Conservation (phyloP, 2,329 filamentous ascomycete species). For the Epichloe brachyelytri region DNA sequence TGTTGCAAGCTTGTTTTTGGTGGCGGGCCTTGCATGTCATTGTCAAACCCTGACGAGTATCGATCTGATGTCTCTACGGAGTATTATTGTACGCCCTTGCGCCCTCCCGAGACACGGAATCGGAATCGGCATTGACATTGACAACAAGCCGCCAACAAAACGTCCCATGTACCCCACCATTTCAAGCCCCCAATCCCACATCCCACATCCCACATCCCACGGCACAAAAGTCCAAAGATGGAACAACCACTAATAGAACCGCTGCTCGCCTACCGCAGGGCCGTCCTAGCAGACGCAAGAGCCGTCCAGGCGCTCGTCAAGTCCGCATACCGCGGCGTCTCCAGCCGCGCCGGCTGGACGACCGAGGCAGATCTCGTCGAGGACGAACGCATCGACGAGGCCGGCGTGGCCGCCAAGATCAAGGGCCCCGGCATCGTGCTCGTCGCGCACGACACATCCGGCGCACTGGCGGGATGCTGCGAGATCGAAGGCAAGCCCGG, state of each 20-base stretch:
- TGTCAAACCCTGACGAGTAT: no score
- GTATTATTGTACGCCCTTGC: no score
- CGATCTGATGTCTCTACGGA: no score
- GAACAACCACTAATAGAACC: not conserved
- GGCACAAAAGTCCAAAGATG: not conserved
- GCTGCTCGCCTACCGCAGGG: conserved; percentile 24
- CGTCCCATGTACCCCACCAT: no score
- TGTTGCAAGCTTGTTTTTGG: no score
- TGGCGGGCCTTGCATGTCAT: no score
- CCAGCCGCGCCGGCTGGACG: conserved; percentile 30
- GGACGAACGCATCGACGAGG: conserved; percentile 29
- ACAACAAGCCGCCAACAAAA: no score
- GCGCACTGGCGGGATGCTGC: conserved; percentile 28
- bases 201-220: no score
- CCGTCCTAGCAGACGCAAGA: conserved; percentile 19
- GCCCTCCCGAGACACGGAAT: no score
- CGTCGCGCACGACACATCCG: conserved; percentile 19
- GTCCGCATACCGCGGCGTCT: conserved; percentile 31
- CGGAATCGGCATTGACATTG: no score
- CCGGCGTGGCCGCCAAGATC: conserved; percentile 27
- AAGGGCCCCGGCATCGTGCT: conserved; percentile 24
- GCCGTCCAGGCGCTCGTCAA: conserved; percentile 25
- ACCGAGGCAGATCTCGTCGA: conserved; percentile 31
- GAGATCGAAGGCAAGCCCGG: conserved; percentile 22
- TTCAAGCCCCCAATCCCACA: no score